Base-by-base conservation (phyloP, 306 rosid species). In the Parietaria judaica region DNA sequence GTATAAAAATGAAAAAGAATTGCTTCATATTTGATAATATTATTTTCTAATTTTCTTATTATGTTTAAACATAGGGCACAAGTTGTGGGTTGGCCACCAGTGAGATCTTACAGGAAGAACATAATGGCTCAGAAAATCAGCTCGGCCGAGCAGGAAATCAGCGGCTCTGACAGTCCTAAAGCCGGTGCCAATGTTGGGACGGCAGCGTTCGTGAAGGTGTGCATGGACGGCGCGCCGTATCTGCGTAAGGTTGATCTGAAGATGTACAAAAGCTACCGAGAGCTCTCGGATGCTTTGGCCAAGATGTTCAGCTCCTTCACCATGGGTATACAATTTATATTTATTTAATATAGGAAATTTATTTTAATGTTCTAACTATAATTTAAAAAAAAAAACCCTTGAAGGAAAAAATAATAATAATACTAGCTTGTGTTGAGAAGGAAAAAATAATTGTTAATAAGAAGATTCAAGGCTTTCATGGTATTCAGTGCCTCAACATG, bases 11-110 rank as follows among this genome's bases (percentile, higher is more conserved):
- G 6, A 41, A 1, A 23, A 41, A 41, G 7, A 1, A 3, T 5
- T 41, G 6, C 9, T 41, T 3, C 44, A 39, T 39, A 41, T 41
- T 5, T 41, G 0, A 5, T 5, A 5, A 41, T 41, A 3, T 39
- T 3, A 3, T 5, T 41, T 5, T 41, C 9, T 41, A 3, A 41
- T 41, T 41, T 41, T 41, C 6, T 41, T 41, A 5, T 41, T 41
- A 41, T 41, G 45, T 41, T 41, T 1, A 49, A 11, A 49, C 15
- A 49, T 81, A 94, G 99, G 81, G 81, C 95, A 66, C 99, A 88
- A 70, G 95, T 88, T 9, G 97, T 94, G 83, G 99, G 99, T 60
- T 94, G 99, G 99, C 99, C 99, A 69, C 99, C 99, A n/a, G 99
- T 94, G 84, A 74, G 94, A n/a, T 81, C 90, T 10, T 84, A 80